Percentiles rank a stretch among this genome's conserved stretches.
phyloP scores from a whole-genome alignment of 78 protist genomes.

The Tieghemostelium lacteum region DNA sequence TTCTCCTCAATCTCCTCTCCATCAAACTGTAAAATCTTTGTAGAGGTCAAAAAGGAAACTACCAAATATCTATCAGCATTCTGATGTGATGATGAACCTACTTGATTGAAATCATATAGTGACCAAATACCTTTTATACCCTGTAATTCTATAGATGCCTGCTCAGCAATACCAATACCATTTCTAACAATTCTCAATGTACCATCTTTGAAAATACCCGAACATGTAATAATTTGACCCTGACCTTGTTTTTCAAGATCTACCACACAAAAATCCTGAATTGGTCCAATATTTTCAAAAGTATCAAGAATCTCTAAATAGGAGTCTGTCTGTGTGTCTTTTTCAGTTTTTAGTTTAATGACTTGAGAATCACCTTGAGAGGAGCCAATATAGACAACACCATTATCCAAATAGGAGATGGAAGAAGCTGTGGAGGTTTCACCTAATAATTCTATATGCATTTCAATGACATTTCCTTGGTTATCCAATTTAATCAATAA shows the following conservation, averaged over 20 bases:
- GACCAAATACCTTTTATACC: slow-evolving; percentile 93
- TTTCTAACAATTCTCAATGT: slow-evolving; percentile 92
- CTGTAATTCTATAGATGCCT: slow-evolving; percentile 87
- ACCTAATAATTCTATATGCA: slow-evolving; percentile 69
- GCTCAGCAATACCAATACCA: slow-evolving; percentile 95
- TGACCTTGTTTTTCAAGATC: slow-evolving; percentile 93
- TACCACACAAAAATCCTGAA: slow-evolving; percentile 87
- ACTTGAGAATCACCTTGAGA: slow-evolving; percentile 89
- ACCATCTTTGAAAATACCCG: slow-evolving; percentile 91
- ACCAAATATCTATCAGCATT: slow-evolving; percentile 60
- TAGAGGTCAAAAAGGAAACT: slow-evolving; percentile 85
- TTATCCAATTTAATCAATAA: slow-evolving; percentile 21
- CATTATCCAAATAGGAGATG: slow-evolving; percentile 84
- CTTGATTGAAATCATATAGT: background rate
- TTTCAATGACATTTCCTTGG: slow-evolving; percentile 3
- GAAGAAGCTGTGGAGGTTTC: slow-evolving; percentile 52
- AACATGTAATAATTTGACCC: slow-evolving; percentile 92
- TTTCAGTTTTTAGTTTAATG: slow-evolving; percentile 61
- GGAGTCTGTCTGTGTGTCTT: slow-evolving; percentile 30
- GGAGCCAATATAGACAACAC: slow-evolving; percentile 91
- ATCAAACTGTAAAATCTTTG: slow-evolving; percentile 79
- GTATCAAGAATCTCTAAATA: slow-evolving; percentile 49
- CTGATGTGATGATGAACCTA: background rate
- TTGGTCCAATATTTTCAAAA: slow-evolving; percentile 93
- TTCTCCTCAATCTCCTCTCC: slow-evolving; percentile 90